Conservation (phyloP, 805 yeast genomes). For the Candida nanaspora region DNA sequence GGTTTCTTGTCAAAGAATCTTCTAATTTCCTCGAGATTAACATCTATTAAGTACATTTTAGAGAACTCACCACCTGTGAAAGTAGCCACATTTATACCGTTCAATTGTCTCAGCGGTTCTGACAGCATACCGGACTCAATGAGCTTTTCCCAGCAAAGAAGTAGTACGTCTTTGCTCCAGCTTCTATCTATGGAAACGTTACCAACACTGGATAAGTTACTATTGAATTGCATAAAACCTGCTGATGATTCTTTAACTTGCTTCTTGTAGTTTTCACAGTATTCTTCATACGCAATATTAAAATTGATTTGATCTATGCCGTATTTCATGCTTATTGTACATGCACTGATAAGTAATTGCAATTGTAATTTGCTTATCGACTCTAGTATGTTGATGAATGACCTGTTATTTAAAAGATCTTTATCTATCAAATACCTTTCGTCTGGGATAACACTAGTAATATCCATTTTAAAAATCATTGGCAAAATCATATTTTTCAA, state of each 20-base stretch:
- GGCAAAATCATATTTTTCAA: conserved; percentile 37
- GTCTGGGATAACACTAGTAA: conserved; percentile 8
- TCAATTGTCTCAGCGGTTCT: conserved; percentile 16
- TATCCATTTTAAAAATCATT: conserved; percentile 23
- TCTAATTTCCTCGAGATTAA: conserved; percentile 44
- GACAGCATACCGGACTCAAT: conserved; percentile 45
- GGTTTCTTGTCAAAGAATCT: conserved; percentile 5
- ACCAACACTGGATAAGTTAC: conserved; percentile 3
- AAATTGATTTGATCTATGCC: conserved; percentile 61
- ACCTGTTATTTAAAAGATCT: conserved; percentile 2
- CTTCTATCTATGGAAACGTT: conserved; percentile 37
- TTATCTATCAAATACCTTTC: background rate
- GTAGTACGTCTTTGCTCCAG: conserved; percentile 56
- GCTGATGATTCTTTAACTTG: conserved; percentile 27
- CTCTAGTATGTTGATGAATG: conserved; percentile 13
- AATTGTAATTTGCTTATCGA: conserved; percentile 66
- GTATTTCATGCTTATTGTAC: conserved; percentile 57
- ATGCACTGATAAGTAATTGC: conserved; percentile 64
- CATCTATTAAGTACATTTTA: conserved; percentile 43
- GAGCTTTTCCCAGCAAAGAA: conserved; percentile 69
- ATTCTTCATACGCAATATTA: conserved; percentile 73
- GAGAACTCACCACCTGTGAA: conserved; percentile 30
- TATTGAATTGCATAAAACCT: conserved; percentile 22
- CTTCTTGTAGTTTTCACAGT: conserved; percentile 42
- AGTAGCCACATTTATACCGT: conserved; percentile 13